Percentiles rank a stretch among this genome's conserved stretches.
phyloP scores from a whole-genome alignment of 805 yeast genomes.

The Saccharomycopsis guyanensis region DNA sequence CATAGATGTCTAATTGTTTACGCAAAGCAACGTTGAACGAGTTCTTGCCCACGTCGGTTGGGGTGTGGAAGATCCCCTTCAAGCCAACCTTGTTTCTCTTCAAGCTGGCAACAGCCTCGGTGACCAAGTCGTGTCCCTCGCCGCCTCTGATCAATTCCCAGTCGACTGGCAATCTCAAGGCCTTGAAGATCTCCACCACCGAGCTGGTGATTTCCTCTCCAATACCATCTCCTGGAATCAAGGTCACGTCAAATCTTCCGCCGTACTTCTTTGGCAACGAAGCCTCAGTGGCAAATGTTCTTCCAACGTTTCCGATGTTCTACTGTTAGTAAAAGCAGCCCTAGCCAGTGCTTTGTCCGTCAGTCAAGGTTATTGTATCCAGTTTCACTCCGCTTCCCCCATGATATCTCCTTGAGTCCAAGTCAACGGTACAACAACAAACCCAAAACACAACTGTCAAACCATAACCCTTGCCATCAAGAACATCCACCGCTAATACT shows the following conservation, averaged over 20 bases:
- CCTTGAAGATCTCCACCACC: conserved; percentile 80
- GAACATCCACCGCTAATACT: too few species aligned
- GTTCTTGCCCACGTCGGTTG: conserved; percentile 73
- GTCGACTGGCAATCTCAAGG: conserved; percentile 85
- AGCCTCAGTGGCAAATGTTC: conserved; percentile 48
- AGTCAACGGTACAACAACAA: too few species aligned
- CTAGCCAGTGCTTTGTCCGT: too few species aligned
- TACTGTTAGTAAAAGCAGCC: too few species aligned
- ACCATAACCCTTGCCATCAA: too few species aligned
- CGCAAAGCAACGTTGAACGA: conserved; percentile 94
- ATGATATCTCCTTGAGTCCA: too few species aligned
- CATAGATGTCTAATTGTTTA: conserved; percentile 92
- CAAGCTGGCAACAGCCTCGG: conserved; percentile 81
- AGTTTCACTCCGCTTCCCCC: too few species aligned
- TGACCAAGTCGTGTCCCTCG: conserved; percentile 51
- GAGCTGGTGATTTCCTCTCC: conserved; percentile 95
- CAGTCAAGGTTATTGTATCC: too few species aligned
- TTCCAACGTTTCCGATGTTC: conserved; percentile 1
- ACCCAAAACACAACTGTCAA: too few species aligned
- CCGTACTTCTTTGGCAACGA: conserved; percentile 87
- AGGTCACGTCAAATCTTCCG: conserved; percentile 87
- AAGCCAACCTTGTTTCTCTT: conserved; percentile 96
- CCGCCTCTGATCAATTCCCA: conserved; percentile 80
- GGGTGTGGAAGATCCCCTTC: conserved; percentile 69
- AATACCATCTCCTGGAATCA: conserved; percentile 97